Evolutionary conservation across 2,329 filamentous ascomycete genomes (phyloP), one percentile per base, ranked within the genome.

Genomic region (Phoma sp.): DNA sequence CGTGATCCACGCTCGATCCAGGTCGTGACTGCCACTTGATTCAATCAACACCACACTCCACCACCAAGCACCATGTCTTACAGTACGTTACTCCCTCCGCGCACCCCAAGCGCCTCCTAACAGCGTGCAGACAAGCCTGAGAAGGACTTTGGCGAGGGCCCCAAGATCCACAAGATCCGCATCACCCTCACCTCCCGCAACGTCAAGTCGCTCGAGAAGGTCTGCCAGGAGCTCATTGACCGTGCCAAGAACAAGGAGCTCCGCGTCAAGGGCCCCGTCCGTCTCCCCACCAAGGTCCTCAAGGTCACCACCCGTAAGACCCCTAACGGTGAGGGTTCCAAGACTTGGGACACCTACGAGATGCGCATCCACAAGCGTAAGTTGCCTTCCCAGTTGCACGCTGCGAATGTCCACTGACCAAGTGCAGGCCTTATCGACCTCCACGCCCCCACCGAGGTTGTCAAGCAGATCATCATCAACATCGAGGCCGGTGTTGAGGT

Each of bases 281-380:
- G 93, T 77, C 90, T 97, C 75, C 92, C 95, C 74, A 97, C 93
- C 84, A 96, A 97, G 89, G 91, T 87, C 79, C 87, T 98, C 76
- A 92, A 95, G 86, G 87, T 96, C 85, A 92, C 91, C 79, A 96
- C 95, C 85, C 90, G 95, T 77, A 99, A 99, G 90, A 98, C 95
- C 67, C 95, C 95, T 80, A 95, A 91, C 83, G 95, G 95, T 90
- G 95, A 99, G 88, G 95, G 95, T 84, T 96, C 90, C 82, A 99
- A 99, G 92, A 99, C 95, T 77, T 99, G 95, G 95, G 95, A 98
- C 80, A 88, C 86, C 81, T 99, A 85, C 82, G 93, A 99, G 89
- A 96, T 99, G 92, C 90, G 93, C 84, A 96, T 97, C 80, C 92
- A 97, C 88, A 97, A 97, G 90, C 90, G 93, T 66, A 54, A 54